Conservation (phyloP, 352 stramenopile species). For the Globisporangium paroecandrum region DNA sequence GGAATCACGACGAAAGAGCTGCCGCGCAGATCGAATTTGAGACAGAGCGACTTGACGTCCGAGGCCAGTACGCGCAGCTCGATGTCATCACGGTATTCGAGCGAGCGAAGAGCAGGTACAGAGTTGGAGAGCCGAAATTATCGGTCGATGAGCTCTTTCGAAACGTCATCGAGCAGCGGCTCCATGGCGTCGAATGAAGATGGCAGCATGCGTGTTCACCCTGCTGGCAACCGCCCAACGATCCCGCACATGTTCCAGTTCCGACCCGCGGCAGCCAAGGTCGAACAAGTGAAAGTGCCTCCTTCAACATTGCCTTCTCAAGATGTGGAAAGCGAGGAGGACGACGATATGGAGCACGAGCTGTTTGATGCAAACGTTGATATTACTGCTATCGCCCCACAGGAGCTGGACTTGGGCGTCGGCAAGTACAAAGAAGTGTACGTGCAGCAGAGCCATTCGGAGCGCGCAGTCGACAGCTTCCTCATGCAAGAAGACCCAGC, state of each 20-base stretch:
- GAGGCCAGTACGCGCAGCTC: conserved; percentile 25
- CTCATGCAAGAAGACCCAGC: conserved; percentile 30
- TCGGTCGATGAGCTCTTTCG: conserved; percentile 28
- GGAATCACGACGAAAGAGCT: conserved; percentile 52
- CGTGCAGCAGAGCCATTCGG: conserved; percentile 25
- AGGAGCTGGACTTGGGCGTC: conserved; percentile 46
- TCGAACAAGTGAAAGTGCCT: conserved; percentile 5
- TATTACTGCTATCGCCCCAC: conserved; percentile 19
- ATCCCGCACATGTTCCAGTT: conserved; percentile 71
- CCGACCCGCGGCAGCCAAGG: conserved; percentile 37
- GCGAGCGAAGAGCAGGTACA: conserved; percentile 10
- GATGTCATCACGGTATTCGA: conserved; percentile 11
- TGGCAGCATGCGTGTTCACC: conserved; percentile 22
- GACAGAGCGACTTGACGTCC: conserved; percentile 27
- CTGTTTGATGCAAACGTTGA: conserved; percentile 21
- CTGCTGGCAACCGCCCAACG: conserved; percentile 22
- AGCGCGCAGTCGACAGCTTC: conserved; percentile 52
- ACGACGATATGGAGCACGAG: conserved; percentile 27
- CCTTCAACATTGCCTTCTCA: conserved; percentile 14
- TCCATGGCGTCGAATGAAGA: conserved; percentile 32
- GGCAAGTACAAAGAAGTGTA: conserved; percentile 52
- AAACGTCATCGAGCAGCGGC: conserved; percentile 16
- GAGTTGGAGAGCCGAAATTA: conserved; percentile 19
- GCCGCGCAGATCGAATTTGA: conserved; percentile 40
- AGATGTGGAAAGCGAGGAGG: conserved; percentile 21